Evolutionary conservation across 2,329 filamentous ascomycete species (phyloP).

Genomic region (Pseudogymnoascus sp.): DNA sequence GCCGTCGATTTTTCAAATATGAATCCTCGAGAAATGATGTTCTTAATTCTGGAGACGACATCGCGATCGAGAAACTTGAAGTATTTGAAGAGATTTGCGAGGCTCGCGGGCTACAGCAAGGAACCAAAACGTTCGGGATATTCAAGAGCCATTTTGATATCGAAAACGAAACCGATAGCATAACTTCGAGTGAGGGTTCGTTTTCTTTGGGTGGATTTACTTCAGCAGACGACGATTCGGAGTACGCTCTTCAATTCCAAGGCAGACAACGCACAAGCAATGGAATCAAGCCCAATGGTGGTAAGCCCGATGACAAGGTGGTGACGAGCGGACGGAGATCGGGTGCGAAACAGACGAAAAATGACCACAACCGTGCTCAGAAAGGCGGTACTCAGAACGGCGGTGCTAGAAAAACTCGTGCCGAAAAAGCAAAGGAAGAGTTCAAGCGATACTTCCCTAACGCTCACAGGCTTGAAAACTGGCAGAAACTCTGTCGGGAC

Average conservation of each 20-base stretch:
- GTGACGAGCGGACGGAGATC: background rate
- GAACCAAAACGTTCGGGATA: background rate
- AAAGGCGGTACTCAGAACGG: background rate
- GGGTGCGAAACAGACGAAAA: background rate
- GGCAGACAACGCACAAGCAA: background rate
- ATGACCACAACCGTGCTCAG: background rate
- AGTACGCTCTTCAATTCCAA: background rate
- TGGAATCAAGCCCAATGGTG: background rate
- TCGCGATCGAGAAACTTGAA: background rate
- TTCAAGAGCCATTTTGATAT: background rate
- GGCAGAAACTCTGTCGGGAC: conserved; percentile 39
- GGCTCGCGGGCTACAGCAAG: background rate
- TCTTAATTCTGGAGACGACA: background rate
- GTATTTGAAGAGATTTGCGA: background rate
- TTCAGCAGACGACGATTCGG: background rate
- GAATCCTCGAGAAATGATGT: background rate
- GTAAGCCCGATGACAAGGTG: background rate
- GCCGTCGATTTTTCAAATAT: background rate
- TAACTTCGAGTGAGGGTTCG: background rate
- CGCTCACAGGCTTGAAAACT: conserved; percentile 32
- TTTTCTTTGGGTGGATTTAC: background rate
- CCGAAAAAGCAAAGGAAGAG: conserved; percentile 9
- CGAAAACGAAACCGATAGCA: background rate
- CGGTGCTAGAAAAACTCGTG: background rate
- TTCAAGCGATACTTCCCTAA: conserved; percentile 22